Conservation (phyloP, 257 asterid species). For the Cinchona pubescens region DNA sequence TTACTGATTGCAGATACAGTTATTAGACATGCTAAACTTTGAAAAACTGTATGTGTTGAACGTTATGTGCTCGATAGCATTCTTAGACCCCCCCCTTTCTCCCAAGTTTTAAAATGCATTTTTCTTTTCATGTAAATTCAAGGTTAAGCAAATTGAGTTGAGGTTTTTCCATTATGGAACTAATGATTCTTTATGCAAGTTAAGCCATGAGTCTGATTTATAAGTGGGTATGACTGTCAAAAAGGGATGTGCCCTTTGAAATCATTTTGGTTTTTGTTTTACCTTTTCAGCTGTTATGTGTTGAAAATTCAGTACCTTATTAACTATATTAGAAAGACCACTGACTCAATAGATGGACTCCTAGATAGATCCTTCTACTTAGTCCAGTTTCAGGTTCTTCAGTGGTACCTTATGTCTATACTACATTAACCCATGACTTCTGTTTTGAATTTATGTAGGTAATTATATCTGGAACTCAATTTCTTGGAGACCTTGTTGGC, state of each 20-base stretch:
- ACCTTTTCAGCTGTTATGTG: neutral
- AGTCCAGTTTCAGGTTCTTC: neutral
- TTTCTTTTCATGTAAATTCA: neutral
- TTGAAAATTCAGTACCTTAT: neutral
- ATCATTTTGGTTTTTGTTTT: neutral
- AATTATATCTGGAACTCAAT: neutral
- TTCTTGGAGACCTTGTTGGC: neutral
- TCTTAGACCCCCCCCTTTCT: no score
- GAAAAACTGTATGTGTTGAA: neutral
- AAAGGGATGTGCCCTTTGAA: neutral
- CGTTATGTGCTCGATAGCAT: neutral
- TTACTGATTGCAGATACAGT: neutral
- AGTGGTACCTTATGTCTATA: neutral
- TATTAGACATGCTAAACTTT: neutral
- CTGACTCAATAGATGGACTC: neutral
- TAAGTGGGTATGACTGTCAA: neutral
- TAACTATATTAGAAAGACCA: neutral
- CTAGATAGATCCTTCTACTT: neutral
- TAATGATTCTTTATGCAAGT: neutral
- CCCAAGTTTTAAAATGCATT: neutral
- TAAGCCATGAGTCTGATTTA: neutral
- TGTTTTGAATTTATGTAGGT: neutral
- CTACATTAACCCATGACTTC: neutral
- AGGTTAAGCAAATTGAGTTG: neutral
- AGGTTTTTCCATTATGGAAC: neutral